Conservation (phyloP, 768 basidiomycete species). For the Leccinellum rugosiceps region DNA sequence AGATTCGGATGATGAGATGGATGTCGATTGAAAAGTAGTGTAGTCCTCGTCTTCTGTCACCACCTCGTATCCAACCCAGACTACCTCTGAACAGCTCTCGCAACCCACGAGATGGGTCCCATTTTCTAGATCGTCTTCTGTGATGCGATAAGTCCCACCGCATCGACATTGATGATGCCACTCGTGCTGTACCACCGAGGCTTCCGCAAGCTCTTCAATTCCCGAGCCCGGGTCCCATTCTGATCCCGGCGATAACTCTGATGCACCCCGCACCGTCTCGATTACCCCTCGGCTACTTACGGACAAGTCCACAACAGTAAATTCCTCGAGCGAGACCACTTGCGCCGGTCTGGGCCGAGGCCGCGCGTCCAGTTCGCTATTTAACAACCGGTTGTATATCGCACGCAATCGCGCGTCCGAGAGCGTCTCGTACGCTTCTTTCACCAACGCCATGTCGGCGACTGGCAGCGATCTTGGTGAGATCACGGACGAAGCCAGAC, state of each 20-base stretch:
- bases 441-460: conserved; percentile 54
- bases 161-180: conserved; percentile 74
- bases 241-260: neutral
- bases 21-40: conserved; percentile 27
- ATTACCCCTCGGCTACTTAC: neutral
- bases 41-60: conserved; percentile 27
- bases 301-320: conserved; percentile 24
- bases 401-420: conserved; percentile 47
- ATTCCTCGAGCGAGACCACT: conserved; percentile 75
- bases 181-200: conserved; percentile 23
- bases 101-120: conserved; percentile 75
- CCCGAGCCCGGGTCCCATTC: neutral
- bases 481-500: neutral
- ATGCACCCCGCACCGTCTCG: neutral
- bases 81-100: conserved; percentile 71
- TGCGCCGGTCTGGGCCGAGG: conserved; percentile 67
- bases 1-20: conserved; percentile 19
- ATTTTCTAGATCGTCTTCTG: conserved; percentile 56
- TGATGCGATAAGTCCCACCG: conserved; percentile 62
- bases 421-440: conserved; percentile 66
- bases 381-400: conserved; percentile 44
- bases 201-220: conserved; percentile 9
- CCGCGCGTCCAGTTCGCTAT: neutral
- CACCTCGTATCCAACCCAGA: conserved; percentile 84
- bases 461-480: neutral